These are phyloP conservation scores for Pseudogymnoascus sp. DNA, from an alignment of 2,329 filamentous ascomycete species.

Conservation along the genomic window DNA sequence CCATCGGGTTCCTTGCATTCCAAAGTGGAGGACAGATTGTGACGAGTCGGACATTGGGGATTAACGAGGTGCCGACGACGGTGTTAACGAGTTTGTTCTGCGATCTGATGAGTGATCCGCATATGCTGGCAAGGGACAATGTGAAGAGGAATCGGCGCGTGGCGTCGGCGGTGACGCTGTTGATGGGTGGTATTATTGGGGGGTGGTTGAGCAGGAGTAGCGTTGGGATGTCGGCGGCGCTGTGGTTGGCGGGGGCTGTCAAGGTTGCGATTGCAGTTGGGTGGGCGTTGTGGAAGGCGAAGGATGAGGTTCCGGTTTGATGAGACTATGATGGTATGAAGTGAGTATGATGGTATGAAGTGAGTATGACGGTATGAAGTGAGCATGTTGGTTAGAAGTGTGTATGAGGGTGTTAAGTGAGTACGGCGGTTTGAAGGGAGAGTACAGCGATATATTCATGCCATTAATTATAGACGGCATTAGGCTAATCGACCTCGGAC, in stretches of 20 bases:
- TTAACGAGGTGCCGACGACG: slow-evolving; percentile 66
- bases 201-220: slow-evolving; percentile 47
- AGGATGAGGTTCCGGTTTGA: slow-evolving; percentile 20
- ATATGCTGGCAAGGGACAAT: slow-evolving; percentile 40
- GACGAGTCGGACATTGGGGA: slow-evolving; percentile 62
- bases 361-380: neutral
- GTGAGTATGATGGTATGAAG: neutral
- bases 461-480: slow-evolving; percentile 4
- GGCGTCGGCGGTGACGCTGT: slow-evolving; percentile 43
- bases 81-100: slow-evolving; percentile 78
- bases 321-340: neutral
- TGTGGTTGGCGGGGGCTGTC: slow-evolving; percentile 39
- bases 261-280: slow-evolving; percentile 50
- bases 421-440: neutral
- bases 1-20: slow-evolving; percentile 49
- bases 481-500: neutral
- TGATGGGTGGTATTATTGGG: slow-evolving; percentile 47
- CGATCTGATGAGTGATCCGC: slow-evolving; percentile 64
- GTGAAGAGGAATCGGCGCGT: slow-evolving; percentile 46
- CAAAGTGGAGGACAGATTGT: slow-evolving; percentile 74
- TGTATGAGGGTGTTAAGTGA: neutral
- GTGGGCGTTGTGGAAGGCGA: slow-evolving; percentile 55
- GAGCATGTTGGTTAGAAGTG: neutral
- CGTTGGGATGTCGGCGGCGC: slow-evolving; percentile 42
- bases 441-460: neutral